phyloP scores from a whole-genome alignment of 2,329 filamentous ascomycete species.

The Fusarium kyushuense region DNA sequence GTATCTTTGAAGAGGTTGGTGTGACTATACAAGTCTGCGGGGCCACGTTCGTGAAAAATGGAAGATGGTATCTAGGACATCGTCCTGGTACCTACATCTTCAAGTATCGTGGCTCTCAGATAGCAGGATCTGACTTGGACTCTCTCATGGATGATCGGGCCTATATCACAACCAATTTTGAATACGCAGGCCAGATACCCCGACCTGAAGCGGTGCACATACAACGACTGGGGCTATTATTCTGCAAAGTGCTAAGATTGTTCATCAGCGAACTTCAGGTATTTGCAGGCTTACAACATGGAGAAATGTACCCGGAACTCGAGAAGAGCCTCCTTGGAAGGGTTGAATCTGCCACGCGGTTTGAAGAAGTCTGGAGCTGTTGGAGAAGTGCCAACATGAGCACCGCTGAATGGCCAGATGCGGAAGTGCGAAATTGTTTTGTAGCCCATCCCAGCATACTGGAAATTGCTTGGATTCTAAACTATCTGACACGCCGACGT shows the following conservation, averaged over 20 bases:
- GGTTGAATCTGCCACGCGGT: neutral
- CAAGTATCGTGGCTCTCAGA: conserved; percentile 13
- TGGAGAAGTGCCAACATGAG: neutral
- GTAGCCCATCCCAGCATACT: neutral
- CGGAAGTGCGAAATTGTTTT: neutral
- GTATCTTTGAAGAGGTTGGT: too few relatives aligned
- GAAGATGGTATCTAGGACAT: conserved; percentile 42
- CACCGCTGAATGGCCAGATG: neutral
- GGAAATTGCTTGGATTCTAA: conserved; percentile 17
- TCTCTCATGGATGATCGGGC: neutral
- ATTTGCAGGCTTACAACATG: neutral
- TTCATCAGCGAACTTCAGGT: conserved; percentile 17
- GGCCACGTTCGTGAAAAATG: neutral
- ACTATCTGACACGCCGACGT: neutral
- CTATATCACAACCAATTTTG: neutral
- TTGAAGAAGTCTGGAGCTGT: neutral
- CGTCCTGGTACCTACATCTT: conserved; percentile 48
- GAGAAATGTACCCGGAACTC: neutral
- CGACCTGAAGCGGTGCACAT: neutral
- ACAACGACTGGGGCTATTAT: neutral
- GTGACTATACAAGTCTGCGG: neutral
- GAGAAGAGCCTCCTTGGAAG: neutral
- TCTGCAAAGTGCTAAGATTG: neutral
- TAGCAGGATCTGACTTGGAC: too few relatives aligned
- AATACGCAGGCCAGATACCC: conserved; percentile 22